Base-by-base conservation (phyloP, 768 basidiomycete genomes). In the Kwoniella heveanensis region DNA sequence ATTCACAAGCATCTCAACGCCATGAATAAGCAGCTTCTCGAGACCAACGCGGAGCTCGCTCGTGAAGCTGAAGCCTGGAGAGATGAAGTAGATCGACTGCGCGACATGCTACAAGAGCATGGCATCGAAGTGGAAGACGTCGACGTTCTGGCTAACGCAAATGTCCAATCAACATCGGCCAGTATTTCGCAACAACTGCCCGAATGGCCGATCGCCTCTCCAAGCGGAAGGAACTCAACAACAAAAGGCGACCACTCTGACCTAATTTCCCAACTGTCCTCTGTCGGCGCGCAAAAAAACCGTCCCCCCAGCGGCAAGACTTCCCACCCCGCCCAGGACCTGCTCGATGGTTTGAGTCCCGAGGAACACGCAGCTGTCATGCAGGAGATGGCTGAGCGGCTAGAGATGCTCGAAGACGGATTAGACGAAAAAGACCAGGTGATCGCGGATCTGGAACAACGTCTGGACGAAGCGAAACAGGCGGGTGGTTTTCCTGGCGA, bases 1-100 rank as follows among this genome's bases (percentile, higher is more conserved):
- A 75, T 79, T 22, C 74, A 77, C 30, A 74, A 72, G 57, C 76
- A 79, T 51, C 68, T 79, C 17, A 75, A 77, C 47, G 72, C 74
- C 13, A 77, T 79, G 74, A 79, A 79, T 58, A 71, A 74, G 64
- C 74, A 76, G 36, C 57, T 79, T 2, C 62, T 75, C 3, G 72
- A 76, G 26, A 69, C 72, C 27, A 77, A 77, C 51, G 66, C 67
- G 10, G 70, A 73, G 24, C 65, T 79, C 4, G 74, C 73, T 6
- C 61, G 69, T 26, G 72, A 73, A 63, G 69, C 71, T 10, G 70
- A 73, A 61, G 67, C 62, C 8, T 76, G 76, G 70, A 56, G 70
- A 29, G 68, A 69, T 36, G 71, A 77, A 26, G 68, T 71, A 0
- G 67, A 72, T n/a, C 24, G 69, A 22, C 48, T 74, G 26, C 55